These are phyloP conservation scores for Edaphochlamys debaryana DNA, from an alignment of 139 green algal genomes.

Conservation along the genomic window DNA sequence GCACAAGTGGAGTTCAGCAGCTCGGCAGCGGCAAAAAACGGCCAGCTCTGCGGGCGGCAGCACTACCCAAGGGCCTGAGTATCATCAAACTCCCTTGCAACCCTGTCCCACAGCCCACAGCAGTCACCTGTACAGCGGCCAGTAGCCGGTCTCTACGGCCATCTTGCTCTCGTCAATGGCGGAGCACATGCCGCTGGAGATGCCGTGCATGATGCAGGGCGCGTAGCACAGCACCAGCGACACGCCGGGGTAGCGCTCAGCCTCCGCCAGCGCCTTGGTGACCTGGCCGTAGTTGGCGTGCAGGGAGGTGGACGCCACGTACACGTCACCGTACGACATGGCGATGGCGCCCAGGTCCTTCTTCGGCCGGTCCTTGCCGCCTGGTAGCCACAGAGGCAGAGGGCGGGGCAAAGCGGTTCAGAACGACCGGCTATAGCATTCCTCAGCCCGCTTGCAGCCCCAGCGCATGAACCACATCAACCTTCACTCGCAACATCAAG, in stretches of 20 bases:
- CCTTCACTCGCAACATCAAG: no score
- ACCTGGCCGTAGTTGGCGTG: constrained; percentile 71
- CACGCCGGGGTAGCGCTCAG: constrained; percentile 58
- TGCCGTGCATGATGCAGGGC: constrained; percentile 65
- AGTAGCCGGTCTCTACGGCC: constrained; percentile 64
- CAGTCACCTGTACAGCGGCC: constrained; percentile 55
- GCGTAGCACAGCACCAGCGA: constrained; percentile 65
- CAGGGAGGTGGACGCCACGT: constrained; percentile 60
- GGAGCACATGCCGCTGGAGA: constrained; percentile 54
- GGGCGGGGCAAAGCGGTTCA: no score
- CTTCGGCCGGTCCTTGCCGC: constrained; percentile 63
- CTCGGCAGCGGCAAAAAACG: background rate
- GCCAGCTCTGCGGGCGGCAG: no score
- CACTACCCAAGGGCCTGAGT: background rate
- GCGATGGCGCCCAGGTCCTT: constrained; percentile 62
- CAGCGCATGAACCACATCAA: no score
- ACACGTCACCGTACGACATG: constrained; percentile 66
- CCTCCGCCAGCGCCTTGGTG: constrained; percentile 60
- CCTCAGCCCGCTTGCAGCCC: no score
- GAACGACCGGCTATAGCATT: no score
- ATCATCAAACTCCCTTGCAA: background rate
- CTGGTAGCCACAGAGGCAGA: no score
- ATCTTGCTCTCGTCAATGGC: constrained; percentile 49
- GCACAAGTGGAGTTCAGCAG: background rate
- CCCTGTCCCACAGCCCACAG: no score